Conservation (phyloP, 2,329 filamentous ascomycete genomes). For the Microsporum canis region DNA sequence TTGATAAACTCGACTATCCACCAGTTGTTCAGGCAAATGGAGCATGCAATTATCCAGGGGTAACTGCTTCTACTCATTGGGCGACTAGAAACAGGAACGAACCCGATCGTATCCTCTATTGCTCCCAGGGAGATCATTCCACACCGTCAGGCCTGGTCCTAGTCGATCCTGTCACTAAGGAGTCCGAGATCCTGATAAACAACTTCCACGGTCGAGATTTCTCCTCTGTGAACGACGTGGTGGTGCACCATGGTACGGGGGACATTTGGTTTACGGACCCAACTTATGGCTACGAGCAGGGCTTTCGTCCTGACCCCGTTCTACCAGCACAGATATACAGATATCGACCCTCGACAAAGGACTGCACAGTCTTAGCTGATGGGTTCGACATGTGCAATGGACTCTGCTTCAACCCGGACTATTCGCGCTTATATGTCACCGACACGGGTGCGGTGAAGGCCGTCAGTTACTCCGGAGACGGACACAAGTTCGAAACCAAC, state of each 20-base stretch:
- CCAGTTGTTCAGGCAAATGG: slow-evolving; percentile 13
- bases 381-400: slow-evolving; percentile 34
- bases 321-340: slow-evolving; percentile 32
- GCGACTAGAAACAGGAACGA: neutral
- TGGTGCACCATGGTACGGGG: slow-evolving; percentile 24
- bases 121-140: slow-evolving; percentile 29
- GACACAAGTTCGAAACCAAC: slow-evolving; percentile 12
- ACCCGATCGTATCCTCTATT: slow-evolving; percentile 31
- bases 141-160: slow-evolving; percentile 16
- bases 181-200: slow-evolving; percentile 20
- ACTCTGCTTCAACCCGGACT: slow-evolving; percentile 33
- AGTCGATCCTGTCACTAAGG: slow-evolving; percentile 18
- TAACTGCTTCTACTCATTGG: neutral
- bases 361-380: slow-evolving; percentile 29
- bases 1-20: slow-evolving; percentile 12
- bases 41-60: slow-evolving; percentile 10
- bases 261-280: slow-evolving; percentile 33
- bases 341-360: slow-evolving; percentile 26
- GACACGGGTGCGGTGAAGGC: slow-evolving; percentile 28
- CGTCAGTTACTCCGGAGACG: slow-evolving; percentile 14
- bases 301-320: slow-evolving; percentile 23
- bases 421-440: slow-evolving; percentile 30
- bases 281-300: slow-evolving; percentile 28
- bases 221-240: slow-evolving; percentile 31
- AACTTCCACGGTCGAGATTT: slow-evolving; percentile 29